These are phyloP conservation scores for Guyanaporus albipodus DNA, from an alignment of 768 basidiomycete genomes.

Conservation along the genomic window DNA sequence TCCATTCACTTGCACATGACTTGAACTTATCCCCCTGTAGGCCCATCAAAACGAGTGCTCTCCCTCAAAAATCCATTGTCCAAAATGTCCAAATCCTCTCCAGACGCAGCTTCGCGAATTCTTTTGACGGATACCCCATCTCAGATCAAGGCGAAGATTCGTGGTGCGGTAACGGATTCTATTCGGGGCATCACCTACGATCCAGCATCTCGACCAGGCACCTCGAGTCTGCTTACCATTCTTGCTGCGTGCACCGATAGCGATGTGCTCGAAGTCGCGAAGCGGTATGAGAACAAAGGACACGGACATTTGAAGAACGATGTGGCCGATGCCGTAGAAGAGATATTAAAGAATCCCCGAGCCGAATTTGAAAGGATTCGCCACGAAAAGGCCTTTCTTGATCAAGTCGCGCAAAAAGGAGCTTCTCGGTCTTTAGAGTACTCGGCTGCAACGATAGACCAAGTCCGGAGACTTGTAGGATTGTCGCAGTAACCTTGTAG, in stretches of 20 bases:
- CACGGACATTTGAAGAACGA: constrained; percentile 71
- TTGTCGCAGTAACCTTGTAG: constrained; percentile 30
- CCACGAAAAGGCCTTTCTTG: neutral
- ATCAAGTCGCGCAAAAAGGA: constrained; percentile 59
- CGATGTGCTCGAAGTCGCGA: constrained; percentile 42
- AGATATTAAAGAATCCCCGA: constrained; percentile 60
- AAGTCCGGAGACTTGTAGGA: constrained; percentile 68
- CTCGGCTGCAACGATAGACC: constrained; percentile 60
- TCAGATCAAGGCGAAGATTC: constrained; percentile 67
- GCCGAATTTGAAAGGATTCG: constrained; percentile 10
- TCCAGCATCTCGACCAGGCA: constrained; percentile 73
- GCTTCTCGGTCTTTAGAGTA: constrained; percentile 54
- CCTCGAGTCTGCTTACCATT: constrained; percentile 40
- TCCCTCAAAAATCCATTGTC: constrained; percentile 80
- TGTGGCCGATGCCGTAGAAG: constrained; percentile 70
- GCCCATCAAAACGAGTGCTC: constrained; percentile 75
- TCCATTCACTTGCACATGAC: neutral
- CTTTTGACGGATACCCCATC: constrained; percentile 70
- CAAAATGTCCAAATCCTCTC: constrained; percentile 96
- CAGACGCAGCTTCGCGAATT: constrained; percentile 75
- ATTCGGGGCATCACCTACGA: constrained; percentile 73
- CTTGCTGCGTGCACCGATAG: constrained; percentile 67
- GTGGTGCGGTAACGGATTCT: constrained; percentile 83
- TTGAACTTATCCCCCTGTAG: constrained; percentile 36
- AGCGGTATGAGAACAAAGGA: constrained; percentile 49